phyloP scores from a whole-genome alignment of 2,329 filamentous ascomycete species.

The Phyllosticta ampelicida region DNA sequence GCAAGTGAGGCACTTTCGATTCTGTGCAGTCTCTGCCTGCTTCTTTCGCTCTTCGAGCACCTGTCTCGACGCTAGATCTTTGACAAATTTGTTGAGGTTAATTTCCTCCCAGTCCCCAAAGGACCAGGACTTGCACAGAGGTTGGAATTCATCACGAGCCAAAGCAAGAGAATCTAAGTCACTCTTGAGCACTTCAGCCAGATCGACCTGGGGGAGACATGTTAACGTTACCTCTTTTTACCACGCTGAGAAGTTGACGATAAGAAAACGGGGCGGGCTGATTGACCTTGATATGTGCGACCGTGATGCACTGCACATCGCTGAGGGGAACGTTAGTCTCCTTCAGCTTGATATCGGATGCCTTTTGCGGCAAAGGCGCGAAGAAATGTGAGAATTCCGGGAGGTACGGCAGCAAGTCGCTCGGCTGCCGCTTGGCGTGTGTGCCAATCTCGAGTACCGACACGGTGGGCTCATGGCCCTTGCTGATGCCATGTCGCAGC shows the following conservation, averaged over 20 bases:
- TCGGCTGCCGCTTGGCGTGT: conserved; percentile 59
- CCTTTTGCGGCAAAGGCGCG: conserved; percentile 53
- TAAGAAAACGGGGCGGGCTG: conserved; percentile 32
- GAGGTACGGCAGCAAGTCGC: conserved; percentile 80
- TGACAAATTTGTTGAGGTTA: conserved; percentile 63
- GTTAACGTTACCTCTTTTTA: conserved; percentile 36
- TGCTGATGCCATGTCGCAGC: conserved; percentile 61
- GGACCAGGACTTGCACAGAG: conserved; percentile 63
- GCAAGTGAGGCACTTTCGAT: conserved; percentile 57
- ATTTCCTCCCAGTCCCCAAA: conserved; percentile 71
- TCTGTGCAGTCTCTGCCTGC: conserved; percentile 51
- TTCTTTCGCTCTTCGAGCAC: conserved; percentile 61
- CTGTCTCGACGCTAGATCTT: conserved; percentile 71
- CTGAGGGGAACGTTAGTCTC: conserved; percentile 58
- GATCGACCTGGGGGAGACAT: conserved; percentile 23
- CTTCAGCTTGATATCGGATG: conserved; percentile 57
- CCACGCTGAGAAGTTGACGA: conserved; percentile 26
- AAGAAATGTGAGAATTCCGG: conserved; percentile 58
- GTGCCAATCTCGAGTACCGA: conserved; percentile 70
- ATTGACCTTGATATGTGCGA: conserved; percentile 47
- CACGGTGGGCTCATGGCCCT: conserved; percentile 56
- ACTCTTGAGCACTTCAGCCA: conserved; percentile 28
- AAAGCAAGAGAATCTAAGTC: conserved; percentile 41
- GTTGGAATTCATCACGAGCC: conserved; percentile 58
- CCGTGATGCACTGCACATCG: conserved; percentile 78